These are phyloP conservation scores for Gillenia trifoliata DNA, from an alignment of 306 rosid species.

Conservation along the genomic window DNA sequence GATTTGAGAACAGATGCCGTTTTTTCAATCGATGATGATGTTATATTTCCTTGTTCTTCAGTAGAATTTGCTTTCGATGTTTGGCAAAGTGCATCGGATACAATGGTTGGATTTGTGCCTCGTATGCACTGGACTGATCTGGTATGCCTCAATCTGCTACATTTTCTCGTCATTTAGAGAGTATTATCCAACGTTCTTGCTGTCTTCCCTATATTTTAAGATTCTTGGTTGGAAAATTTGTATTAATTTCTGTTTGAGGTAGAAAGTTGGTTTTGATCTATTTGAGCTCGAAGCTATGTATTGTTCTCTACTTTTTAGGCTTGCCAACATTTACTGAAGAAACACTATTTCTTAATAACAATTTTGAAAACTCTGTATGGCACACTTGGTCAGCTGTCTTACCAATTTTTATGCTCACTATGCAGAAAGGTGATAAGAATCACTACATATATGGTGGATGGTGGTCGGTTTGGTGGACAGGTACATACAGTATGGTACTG, in stretches of 20 bases:
- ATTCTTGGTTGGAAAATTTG: neutral
- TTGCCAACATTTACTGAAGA: neutral
- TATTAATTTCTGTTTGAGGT: neutral
- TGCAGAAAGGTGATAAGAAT: slow-evolving; percentile 50
- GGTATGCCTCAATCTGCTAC: slow-evolving; percentile 40
- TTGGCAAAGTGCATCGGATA: slow-evolving; percentile 90
- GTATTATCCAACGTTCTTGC: neutral
- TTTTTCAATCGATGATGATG: slow-evolving; percentile 92
- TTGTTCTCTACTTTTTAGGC: neutral
- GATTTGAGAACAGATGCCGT: slow-evolving; percentile 73
- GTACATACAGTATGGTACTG: slow-evolving; percentile 91
- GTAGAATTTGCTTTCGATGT: slow-evolving; percentile 86
- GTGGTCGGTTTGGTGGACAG: slow-evolving; percentile 99
- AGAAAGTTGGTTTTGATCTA: neutral
- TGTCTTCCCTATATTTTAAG: neutral
- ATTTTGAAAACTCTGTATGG: neutral
- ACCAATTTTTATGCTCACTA: slow-evolving; percentile 1
- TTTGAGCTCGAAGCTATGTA: neutral
- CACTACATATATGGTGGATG: slow-evolving; percentile 77
- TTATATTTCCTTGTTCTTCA: slow-evolving; percentile 80
- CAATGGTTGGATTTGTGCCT: slow-evolving; percentile 98
- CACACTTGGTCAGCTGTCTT: neutral
- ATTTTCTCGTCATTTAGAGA: neutral
- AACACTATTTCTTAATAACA: neutral
- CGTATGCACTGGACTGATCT: slow-evolving; percentile 77